Evolutionary conservation across 768 basidiomycete genomes (phyloP), one percentile per base, ranked within the genome.

Genomic region (Rubroboletus pulcherrimus): DNA sequence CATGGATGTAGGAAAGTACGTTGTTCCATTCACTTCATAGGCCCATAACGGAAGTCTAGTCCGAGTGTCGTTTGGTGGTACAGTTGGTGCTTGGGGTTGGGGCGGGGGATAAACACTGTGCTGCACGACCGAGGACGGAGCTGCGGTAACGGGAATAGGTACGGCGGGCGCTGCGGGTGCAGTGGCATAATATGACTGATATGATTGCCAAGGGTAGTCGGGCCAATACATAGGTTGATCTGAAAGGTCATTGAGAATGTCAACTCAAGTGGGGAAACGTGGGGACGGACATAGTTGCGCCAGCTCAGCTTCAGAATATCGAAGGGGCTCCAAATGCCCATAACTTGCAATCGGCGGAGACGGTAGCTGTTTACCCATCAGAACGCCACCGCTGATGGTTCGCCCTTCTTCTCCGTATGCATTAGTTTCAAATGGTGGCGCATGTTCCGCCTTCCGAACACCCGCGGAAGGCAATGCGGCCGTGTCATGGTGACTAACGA

Each of bases 221-320:
- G 66, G 51, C 66, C 64, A 65, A 50, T 59, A 56, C 46, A 41
- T 11, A 9, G 50, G 50, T 43, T 50, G 62, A 40, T 57, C 62
- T 66, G 31, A 19, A 48, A 46, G 24, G 21, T 41, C 21, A 21
- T 33, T 42, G 31, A 48, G 56, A 60, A 49, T 3, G 17, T 15
- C 21, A 21, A 24, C 33, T 42, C 37, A 26, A 34, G 30, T 29
- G 51, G n/a, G 31, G 37, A 31, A 48, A 53, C 11, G 30, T 14
- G 40, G 17, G 19, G 43, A 70, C 76, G 53, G 64, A 76, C 74
- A 72, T 40, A 69, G 58, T 40, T 65, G 53, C 42, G 65, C 61
- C 19, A 66, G 67, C 29, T 60, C 61, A 4, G 73, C 67, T 51
- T 74, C 73, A 29, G 69, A 65, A 54, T 71, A 70, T 26, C 58